Evolutionary conservation across 179 eudicot species (phyloP).

Genomic region (Corrigiola litoralis): DNA sequence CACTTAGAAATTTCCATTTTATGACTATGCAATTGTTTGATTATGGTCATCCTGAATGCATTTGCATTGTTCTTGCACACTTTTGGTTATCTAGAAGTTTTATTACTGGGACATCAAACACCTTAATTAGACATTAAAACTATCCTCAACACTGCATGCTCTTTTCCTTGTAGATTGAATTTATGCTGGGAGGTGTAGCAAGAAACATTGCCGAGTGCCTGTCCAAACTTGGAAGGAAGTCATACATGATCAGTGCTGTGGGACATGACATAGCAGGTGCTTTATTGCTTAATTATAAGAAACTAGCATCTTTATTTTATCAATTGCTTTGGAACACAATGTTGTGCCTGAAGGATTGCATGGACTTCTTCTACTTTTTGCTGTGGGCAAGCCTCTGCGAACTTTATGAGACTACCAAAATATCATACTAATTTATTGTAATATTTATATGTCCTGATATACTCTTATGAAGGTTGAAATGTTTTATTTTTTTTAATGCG

Average conservation of each 20-base stretch:
- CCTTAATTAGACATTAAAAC: not conserved
- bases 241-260: conserved; percentile 73
- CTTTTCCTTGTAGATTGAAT: conserved; percentile 41
- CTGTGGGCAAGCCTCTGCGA: not conserved
- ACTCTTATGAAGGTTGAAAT: no score
- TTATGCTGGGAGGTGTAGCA: conserved; percentile 82
- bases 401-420: not conserved
- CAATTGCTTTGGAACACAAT: not conserved
- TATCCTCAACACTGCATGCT: not conserved
- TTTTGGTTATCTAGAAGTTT: not conserved
- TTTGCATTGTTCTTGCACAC: not conserved
- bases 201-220: conserved; percentile 93
- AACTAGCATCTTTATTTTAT: not conserved
- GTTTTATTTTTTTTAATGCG: not conserved
- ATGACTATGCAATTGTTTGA: no score
- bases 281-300: not conserved
- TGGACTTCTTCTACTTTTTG: not conserved
- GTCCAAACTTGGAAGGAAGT: conserved; percentile 66
- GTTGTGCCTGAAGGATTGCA: not conserved
- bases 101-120: not conserved
- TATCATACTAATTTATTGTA: not conserved
- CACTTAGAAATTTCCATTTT: no score
- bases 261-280: conserved; percentile 87
- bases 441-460: no score
- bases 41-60: no score